Evolutionary conservation across 2,329 filamentous ascomycete genomes (phyloP).

Genomic region (Pezizomycotina sp.): DNA sequence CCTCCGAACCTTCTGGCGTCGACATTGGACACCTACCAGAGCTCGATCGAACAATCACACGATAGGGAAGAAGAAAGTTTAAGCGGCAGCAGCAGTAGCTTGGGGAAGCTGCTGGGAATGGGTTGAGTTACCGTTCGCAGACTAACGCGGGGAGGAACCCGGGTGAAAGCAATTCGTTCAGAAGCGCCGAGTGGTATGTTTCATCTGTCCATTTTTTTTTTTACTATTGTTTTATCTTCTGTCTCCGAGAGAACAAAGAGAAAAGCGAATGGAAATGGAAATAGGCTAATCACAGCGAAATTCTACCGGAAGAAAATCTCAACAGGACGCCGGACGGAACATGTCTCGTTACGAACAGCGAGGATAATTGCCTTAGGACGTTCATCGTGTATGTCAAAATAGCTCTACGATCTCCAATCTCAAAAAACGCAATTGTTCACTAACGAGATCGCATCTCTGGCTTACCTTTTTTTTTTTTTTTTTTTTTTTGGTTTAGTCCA

Average conservation of each 20-base stretch:
- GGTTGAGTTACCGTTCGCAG: slow-evolving; percentile 6
- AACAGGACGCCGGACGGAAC: slow-evolving; percentile 33
- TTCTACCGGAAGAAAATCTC: slow-evolving; percentile 3
- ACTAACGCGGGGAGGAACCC: slow-evolving; percentile 2
- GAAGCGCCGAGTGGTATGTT: slow-evolving; percentile 27
- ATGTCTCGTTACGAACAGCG: slow-evolving; percentile 33
- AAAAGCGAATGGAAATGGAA: slow-evolving; percentile 1
- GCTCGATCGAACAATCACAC: slow-evolving; percentile 12
- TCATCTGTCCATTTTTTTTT: background rate
- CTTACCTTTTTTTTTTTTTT: no score
- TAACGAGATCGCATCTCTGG: no score
- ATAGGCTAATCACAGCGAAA: background rate
- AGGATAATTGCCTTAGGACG: slow-evolving; percentile 30
- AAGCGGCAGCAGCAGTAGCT: slow-evolving; percentile 1
- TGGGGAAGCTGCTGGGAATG: slow-evolving; percentile 9
- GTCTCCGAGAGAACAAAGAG: background rate
- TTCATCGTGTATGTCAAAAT: slow-evolving; percentile 31
- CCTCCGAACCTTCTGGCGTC: slow-evolving; percentile 21
- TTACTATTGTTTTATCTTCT: background rate
- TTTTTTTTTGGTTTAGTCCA: slow-evolving; percentile 25
- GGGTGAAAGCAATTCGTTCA: slow-evolving; percentile 28
- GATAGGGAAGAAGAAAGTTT: slow-evolving; percentile 6
- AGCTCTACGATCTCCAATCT: no score
- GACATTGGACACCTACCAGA: slow-evolving; percentile 18
- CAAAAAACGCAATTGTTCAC: no score